A percentile compares a stretch with the other conserved stretches of the same genome.
phyloP scores from a whole-genome alignment of 2,329 filamentous ascomycete genomes.

The Venturia asperata region DNA sequence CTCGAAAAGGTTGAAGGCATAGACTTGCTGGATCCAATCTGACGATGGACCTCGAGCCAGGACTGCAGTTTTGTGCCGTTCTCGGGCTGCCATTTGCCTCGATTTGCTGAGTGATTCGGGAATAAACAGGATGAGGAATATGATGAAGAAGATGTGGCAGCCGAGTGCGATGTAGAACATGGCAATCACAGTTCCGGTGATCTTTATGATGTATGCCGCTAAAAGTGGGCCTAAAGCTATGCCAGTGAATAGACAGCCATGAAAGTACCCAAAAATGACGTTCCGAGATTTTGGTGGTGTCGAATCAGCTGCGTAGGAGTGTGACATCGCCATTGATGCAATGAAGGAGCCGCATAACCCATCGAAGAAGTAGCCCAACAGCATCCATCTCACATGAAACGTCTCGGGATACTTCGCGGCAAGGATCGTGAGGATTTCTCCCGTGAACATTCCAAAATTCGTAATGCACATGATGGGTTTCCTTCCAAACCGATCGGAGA shows the following conservation, averaged over 20 bases:
- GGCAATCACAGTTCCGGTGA: constrained; percentile 66
- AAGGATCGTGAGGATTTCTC: constrained; percentile 70
- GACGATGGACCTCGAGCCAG: constrained; percentile 31
- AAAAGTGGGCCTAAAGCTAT: constrained; percentile 79
- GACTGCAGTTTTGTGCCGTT: constrained; percentile 51
- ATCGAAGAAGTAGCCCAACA: constrained; percentile 71
- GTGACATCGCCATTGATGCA: constrained; percentile 66
- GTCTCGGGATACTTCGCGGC: constrained; percentile 66
- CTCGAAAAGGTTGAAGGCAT: constrained; percentile 58
- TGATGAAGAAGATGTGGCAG: constrained; percentile 66
- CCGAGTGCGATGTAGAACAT: constrained; percentile 76
- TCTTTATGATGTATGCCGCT: constrained; percentile 70
- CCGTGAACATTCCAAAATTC: constrained; percentile 64
- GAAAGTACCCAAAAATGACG: constrained; percentile 81
- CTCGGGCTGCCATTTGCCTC: constrained; percentile 61
- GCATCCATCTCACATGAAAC: constrained; percentile 69
- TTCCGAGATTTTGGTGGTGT: constrained; percentile 71
- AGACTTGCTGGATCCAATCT: constrained; percentile 40
- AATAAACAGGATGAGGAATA: constrained; percentile 62
- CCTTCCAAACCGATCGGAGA: constrained; percentile 83
- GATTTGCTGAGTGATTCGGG: constrained; percentile 78
- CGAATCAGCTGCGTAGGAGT: constrained; percentile 87
- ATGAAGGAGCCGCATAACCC: constrained; percentile 86
- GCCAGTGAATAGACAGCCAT: constrained; percentile 83
- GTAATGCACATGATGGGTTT: constrained; percentile 66